Percentiles rank a stretch among this genome's conserved stretches.
Evolutionary conservation across 2,329 filamentous ascomycete genomes (phyloP).

Genomic region (Fusarium sp.): DNA sequence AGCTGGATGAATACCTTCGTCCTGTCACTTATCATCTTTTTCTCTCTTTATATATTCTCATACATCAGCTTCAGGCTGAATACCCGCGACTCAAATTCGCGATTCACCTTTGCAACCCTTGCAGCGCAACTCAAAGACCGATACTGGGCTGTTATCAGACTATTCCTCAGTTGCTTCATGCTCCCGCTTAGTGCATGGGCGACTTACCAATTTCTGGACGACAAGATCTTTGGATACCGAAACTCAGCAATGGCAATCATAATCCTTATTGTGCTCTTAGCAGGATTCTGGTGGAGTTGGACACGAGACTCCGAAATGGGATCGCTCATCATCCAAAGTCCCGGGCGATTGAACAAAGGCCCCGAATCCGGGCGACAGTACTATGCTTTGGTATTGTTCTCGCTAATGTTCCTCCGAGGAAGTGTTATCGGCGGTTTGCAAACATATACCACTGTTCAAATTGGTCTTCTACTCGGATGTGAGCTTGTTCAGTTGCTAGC

Average conservation of each 20-base stretch:
- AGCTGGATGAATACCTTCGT: conserved; percentile 79
- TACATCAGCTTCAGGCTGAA: conserved; percentile 53
- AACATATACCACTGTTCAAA: conserved; percentile 1
- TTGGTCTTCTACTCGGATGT: conserved; percentile 18
- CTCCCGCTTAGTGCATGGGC: conserved; percentile 78
- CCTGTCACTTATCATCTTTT: conserved; percentile 69
- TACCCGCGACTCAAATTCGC: rapidly evolving
- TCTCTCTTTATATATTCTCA: conserved; percentile 68
- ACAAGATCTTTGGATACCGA: conserved; percentile 26
- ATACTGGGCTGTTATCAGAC: conserved; percentile 67
- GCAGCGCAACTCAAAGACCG: conserved; percentile 54
- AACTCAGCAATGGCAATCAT: conserved; percentile 53
- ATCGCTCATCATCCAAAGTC: background rate
- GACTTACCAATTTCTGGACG: conserved; percentile 72
- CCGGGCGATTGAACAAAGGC: too few species aligned
- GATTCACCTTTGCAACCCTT: rapidly evolving
- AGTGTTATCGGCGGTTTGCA: conserved; percentile 31
- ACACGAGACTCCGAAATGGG: conserved; percentile 1
- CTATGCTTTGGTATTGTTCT: conserved; percentile 22
- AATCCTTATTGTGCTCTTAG: conserved; percentile 36
- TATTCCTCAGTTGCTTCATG: conserved; percentile 82
- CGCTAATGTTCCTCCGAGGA: conserved; percentile 29
- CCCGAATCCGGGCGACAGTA: background rate
- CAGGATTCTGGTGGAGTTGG: conserved; percentile 48
- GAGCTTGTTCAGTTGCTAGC: conserved; percentile 20